Evolutionary conservation across 495 filamentous ascomycete genomes (phyloP).

Genomic region (Aspergillus bridgeri): DNA sequence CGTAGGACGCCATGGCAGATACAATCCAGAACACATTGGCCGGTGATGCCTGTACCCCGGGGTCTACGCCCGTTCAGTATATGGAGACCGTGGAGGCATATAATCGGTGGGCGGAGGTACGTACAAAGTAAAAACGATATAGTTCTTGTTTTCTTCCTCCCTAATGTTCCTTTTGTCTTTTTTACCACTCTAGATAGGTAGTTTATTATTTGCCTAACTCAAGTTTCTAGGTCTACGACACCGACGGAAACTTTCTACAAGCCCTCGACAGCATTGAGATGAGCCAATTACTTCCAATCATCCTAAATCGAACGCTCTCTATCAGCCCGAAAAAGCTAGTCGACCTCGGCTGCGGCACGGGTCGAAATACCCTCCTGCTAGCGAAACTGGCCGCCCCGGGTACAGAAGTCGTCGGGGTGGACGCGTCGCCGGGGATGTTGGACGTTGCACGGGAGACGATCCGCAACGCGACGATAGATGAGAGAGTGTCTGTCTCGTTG

Average conservation of each 20-base stretch:
- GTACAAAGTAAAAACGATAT: too few relatives aligned
- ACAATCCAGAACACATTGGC: slow-evolving; percentile 31
- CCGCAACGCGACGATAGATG: background rate
- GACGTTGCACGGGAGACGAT: slow-evolving; percentile 44
- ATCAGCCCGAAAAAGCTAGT: slow-evolving; percentile 33
- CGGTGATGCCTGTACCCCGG: background rate
- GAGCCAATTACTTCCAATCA: slow-evolving; percentile 47
- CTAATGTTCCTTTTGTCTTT: background rate
- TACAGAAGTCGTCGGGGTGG: slow-evolving; percentile 42
- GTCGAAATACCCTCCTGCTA: slow-evolving; percentile 62
- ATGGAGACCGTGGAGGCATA: slow-evolving; percentile 41
- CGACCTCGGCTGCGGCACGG: slow-evolving; percentile 69
- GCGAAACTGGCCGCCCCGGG: slow-evolving; percentile 23
- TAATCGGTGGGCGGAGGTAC: slow-evolving; percentile 41
- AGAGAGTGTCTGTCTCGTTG: slow-evolving; percentile 9
- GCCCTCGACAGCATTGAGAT: slow-evolving; percentile 62
- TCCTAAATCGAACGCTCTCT: slow-evolving; percentile 32
- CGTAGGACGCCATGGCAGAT: slow-evolving; percentile 14
- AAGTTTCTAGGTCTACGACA: slow-evolving; percentile 56
- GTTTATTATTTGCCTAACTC: background rate
- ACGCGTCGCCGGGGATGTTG: slow-evolving; percentile 54
- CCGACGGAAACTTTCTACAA: slow-evolving; percentile 72
- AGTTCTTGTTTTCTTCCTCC: background rate
- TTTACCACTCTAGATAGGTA: background rate
- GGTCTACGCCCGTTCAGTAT: slow-evolving; percentile 23